Conservation (phyloP, 305 asterid species). For the Fraxinus sp. region DNA sequence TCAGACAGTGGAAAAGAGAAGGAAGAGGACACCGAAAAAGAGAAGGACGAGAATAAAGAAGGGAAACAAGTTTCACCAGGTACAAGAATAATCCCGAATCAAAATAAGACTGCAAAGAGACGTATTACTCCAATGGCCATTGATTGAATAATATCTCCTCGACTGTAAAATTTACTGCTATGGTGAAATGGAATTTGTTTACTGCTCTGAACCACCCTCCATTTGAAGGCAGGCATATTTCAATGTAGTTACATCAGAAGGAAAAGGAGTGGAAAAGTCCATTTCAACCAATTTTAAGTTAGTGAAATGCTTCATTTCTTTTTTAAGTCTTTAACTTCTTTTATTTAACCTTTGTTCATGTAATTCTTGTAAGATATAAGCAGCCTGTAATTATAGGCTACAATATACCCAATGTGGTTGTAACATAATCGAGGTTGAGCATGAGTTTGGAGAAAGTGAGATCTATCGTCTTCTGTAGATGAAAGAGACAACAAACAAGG, state of each 20-base stretch:
- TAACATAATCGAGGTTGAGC: background rate
- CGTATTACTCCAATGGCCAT: constrained; percentile 85
- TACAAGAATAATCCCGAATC: constrained; percentile 31
- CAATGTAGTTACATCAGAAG: background rate
- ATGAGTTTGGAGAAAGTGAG: background rate
- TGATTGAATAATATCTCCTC: constrained; percentile 33
- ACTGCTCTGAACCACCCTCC: background rate
- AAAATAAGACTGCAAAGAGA: constrained; percentile 56
- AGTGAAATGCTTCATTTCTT: background rate
- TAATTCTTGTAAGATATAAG: background rate
- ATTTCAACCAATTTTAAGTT: background rate
- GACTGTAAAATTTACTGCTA: background rate
- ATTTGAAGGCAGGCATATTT: background rate
- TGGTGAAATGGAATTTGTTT: background rate
- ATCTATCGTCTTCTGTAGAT: background rate
- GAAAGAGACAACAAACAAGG: no score
- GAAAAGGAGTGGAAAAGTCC: background rate
- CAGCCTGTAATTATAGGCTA: background rate
- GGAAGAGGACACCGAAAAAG: constrained; percentile 27
- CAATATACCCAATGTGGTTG: background rate
- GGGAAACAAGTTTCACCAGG: constrained; percentile 37
- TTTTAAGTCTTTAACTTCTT: background rate
- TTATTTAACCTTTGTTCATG: background rate
- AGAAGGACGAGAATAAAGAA: constrained; percentile 36
- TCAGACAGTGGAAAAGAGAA: constrained; percentile 30